phyloP scores from a whole-genome alignment of 2,329 filamentous ascomycete genomes.

The Camillea tinctor region DNA sequence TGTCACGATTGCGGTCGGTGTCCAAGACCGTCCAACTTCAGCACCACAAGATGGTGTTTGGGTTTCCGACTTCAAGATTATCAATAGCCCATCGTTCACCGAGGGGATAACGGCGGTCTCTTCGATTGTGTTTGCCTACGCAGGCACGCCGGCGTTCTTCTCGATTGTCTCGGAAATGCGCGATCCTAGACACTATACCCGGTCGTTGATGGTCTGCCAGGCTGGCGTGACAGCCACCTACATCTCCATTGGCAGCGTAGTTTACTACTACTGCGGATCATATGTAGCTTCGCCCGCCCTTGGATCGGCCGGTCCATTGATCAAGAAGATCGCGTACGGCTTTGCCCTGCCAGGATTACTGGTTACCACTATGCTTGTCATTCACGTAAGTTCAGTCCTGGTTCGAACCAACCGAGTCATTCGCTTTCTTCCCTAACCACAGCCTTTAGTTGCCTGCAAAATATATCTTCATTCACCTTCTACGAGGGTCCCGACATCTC shows the following conservation, averaged over 20 bases:
- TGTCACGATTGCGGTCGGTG: slow-evolving; percentile 31
- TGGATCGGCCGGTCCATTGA: slow-evolving; percentile 9
- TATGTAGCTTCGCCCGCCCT: slow-evolving; percentile 13
- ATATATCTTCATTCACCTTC: slow-evolving; percentile 31
- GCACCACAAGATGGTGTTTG: slow-evolving; percentile 23
- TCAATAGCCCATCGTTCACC: slow-evolving; percentile 30
- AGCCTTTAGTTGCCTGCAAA: slow-evolving; percentile 20
- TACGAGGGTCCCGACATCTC: slow-evolving; percentile 31
- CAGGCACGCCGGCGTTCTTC: slow-evolving; percentile 37
- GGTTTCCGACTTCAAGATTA: slow-evolving; percentile 30
- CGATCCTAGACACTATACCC: slow-evolving; percentile 29
- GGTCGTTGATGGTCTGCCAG: slow-evolving; percentile 28
- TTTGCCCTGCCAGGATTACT: slow-evolving; percentile 10
- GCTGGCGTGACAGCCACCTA: slow-evolving; percentile 33
- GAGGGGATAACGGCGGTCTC: slow-evolving; percentile 32
- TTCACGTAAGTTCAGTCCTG: slow-evolving; percentile 1
- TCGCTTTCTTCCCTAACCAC: not conserved
- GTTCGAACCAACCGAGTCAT: not conserved
- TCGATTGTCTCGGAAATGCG: slow-evolving; percentile 35
- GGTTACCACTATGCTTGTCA: slow-evolving; percentile 3
- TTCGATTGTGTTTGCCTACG: slow-evolving; percentile 37
- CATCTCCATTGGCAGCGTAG: slow-evolving; percentile 26
- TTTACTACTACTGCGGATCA: slow-evolving; percentile 9
- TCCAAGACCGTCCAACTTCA: slow-evolving; percentile 29
- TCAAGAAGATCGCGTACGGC: slow-evolving; percentile 13